Evolutionary conservation across 2,329 filamentous ascomycete genomes (phyloP).

Genomic region (Scorias spongiosa): DNA sequence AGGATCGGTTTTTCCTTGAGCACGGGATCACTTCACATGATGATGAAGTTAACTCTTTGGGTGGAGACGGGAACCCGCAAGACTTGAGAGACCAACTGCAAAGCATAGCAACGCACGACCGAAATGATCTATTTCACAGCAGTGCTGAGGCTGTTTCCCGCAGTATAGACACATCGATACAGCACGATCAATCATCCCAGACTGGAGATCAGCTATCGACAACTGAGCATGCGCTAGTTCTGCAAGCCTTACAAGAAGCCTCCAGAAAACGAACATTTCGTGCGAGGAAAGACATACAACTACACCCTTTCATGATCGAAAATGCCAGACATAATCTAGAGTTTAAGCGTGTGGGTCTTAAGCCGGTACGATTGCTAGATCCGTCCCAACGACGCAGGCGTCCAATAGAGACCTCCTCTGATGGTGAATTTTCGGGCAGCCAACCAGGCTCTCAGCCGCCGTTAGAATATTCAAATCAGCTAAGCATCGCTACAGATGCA

Average conservation of each 20-base stretch:
- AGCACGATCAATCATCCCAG: neutral
- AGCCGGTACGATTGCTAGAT: constrained; percentile 24
- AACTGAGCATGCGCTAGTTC: neutral
- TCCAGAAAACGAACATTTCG: constrained; percentile 21
- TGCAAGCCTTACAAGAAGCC: neutral
- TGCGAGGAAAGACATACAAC: constrained; percentile 31
- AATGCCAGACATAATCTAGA: constrained; percentile 28
- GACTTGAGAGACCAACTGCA: too few relatives aligned
- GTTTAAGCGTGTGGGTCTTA: constrained; percentile 27
- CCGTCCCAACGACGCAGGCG: neutral
- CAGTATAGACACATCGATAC: neutral
- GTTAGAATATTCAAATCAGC: too few relatives aligned
- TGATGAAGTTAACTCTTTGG: neutral
- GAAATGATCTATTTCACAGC: neutral
- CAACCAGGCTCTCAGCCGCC: neutral
- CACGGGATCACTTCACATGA: constrained; percentile 1
- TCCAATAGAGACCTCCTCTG: neutral
- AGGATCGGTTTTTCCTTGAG: neutral
- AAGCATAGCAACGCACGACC: neutral
- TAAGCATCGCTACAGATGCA: too few relatives aligned
- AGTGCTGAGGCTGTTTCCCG: neutral
- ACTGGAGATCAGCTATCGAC: neutral
- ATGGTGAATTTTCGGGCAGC: neutral
- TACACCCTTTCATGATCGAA: constrained; percentile 34
- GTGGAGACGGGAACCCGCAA: too few relatives aligned